Evolutionary conservation across 257 asterid genomes (phyloP).

Genomic region (Anisodus acutangulus): DNA sequence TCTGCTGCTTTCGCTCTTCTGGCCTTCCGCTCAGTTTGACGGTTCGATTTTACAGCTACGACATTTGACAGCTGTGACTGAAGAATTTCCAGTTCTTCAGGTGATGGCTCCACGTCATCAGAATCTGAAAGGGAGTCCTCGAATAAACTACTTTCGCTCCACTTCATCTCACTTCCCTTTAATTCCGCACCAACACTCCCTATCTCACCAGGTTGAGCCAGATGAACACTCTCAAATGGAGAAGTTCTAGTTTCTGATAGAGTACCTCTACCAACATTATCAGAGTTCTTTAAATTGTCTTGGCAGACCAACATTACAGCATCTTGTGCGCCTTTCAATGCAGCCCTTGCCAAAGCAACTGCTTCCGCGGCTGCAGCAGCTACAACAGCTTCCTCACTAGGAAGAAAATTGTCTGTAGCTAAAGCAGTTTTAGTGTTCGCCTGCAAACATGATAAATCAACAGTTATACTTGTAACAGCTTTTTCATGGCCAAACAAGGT

Average conservation of each 20-base stretch:
- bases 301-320: slow-evolving; percentile 64
- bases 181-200: slow-evolving; percentile 31
- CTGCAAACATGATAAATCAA: slow-evolving; percentile 49
- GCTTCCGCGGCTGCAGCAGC: slow-evolving; percentile 96
- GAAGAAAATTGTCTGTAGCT: slow-evolving; percentile 54
- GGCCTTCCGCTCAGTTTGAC: slow-evolving; percentile 79
- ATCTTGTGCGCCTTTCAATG: slow-evolving; percentile 82
- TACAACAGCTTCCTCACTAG: slow-evolving; percentile 77
- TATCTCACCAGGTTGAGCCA: too few relatives aligned
- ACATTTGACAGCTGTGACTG: slow-evolving; percentile 56
- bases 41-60: slow-evolving; percentile 77
- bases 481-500: slow-evolving; percentile 62
- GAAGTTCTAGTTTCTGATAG: slow-evolving; percentile 29
- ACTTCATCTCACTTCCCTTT: slow-evolving; percentile 49
- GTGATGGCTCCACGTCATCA: slow-evolving; percentile 64
- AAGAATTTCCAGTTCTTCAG: slow-evolving; percentile 70
- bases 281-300: slow-evolving; percentile 42
- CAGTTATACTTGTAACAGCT: slow-evolving; percentile 41
- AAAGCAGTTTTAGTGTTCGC: slow-evolving; percentile 50
- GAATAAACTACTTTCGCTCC: slow-evolving; percentile 37
- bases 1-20: slow-evolving; percentile 78
- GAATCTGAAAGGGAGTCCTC: slow-evolving; percentile 45
- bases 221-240: slow-evolving; percentile 35
- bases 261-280: slow-evolving; percentile 31
- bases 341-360: slow-evolving; percentile 86